These are phyloP conservation scores for Cordyceps pruinosa DNA, from an alignment of 2,329 filamentous ascomycete species.

Conservation along the genomic window DNA sequence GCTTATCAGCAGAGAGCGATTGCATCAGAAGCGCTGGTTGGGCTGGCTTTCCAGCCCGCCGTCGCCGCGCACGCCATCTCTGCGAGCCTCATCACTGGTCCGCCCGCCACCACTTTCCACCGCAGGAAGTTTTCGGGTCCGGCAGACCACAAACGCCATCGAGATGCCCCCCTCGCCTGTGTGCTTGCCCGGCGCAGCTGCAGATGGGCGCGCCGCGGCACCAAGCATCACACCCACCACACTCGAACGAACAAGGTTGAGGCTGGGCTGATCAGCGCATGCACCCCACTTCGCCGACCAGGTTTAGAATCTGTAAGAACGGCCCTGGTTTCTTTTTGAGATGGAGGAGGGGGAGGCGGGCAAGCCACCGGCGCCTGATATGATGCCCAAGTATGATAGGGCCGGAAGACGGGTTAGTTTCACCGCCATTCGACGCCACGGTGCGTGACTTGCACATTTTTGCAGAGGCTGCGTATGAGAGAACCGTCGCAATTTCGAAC, in stretches of 20 bases:
- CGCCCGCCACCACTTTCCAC: background rate
- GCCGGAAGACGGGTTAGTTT: background rate
- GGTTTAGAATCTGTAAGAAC: background rate
- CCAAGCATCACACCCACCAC: background rate
- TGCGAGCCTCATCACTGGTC: background rate
- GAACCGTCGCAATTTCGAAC: background rate
- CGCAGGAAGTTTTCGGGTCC: background rate
- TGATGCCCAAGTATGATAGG: background rate
- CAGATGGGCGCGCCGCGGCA: background rate
- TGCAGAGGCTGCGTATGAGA: no score
- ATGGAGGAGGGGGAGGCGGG: background rate
- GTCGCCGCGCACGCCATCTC: background rate
- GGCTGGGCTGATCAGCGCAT: background rate
- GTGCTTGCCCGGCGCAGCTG: no score
- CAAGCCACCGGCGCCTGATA: constrained; percentile 5
- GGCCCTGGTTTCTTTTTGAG: background rate
- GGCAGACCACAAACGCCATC: background rate
- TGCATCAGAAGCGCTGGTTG: background rate
- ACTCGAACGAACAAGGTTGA: background rate
- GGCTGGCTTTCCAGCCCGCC: background rate
- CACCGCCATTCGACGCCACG: background rate
- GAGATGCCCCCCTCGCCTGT: no score
- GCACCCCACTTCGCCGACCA: background rate
- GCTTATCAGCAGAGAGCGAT: background rate
- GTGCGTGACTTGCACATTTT: background rate